Percentiles rank a stretch among this genome's conserved stretches.
phyloP scores from a whole-genome alignment of 2,329 filamentous ascomycete species.

The Plectosphaerella cucumerina region DNA sequence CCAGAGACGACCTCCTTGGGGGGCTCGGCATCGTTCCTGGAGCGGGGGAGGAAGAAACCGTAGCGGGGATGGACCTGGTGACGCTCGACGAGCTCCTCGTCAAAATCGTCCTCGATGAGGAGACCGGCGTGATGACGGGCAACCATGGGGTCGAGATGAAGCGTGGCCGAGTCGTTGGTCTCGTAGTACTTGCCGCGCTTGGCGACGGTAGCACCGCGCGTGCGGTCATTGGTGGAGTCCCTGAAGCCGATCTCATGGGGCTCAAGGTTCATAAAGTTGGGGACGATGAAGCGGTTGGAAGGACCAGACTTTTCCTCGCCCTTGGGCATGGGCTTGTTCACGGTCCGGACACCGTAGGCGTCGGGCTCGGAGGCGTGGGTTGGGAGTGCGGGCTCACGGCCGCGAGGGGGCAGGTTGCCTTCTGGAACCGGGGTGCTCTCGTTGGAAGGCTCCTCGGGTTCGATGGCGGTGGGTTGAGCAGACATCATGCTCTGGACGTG shows the following conservation, averaged over 20 bases:
- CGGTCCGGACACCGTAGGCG: slow-evolving; percentile 45
- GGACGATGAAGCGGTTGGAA: slow-evolving; percentile 50
- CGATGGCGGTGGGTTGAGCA: slow-evolving; percentile 20
- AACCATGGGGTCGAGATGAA: slow-evolving; percentile 51
- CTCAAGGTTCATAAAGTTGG: slow-evolving; percentile 42
- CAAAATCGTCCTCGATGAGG: slow-evolving; percentile 45
- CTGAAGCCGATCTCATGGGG: slow-evolving; percentile 55
- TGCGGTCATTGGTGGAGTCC: slow-evolving; percentile 53
- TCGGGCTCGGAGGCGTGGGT: slow-evolving; percentile 39
- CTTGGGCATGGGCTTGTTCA: slow-evolving; percentile 25
- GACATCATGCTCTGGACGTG: slow-evolving; percentile 24
- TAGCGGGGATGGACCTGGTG: slow-evolving; percentile 48
- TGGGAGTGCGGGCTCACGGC: slow-evolving; percentile 20
- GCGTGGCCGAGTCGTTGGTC: slow-evolving; percentile 47
- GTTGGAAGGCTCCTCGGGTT: slow-evolving; percentile 24
- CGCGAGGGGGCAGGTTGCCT: slow-evolving; percentile 11
- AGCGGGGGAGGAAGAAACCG: slow-evolving; percentile 47
- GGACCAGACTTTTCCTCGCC: slow-evolving; percentile 23
- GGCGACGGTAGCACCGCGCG: slow-evolving; percentile 46
- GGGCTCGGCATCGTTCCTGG: slow-evolving; percentile 38
- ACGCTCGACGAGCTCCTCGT: slow-evolving; percentile 43
- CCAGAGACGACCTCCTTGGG: slow-evolving; percentile 37
- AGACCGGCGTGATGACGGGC: slow-evolving; percentile 48
- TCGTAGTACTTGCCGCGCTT: slow-evolving; percentile 51
- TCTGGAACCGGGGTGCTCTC: slow-evolving; percentile 15